phyloP scores from a whole-genome alignment of 257 asterid species.

The Rubia yunnanensis region DNA sequence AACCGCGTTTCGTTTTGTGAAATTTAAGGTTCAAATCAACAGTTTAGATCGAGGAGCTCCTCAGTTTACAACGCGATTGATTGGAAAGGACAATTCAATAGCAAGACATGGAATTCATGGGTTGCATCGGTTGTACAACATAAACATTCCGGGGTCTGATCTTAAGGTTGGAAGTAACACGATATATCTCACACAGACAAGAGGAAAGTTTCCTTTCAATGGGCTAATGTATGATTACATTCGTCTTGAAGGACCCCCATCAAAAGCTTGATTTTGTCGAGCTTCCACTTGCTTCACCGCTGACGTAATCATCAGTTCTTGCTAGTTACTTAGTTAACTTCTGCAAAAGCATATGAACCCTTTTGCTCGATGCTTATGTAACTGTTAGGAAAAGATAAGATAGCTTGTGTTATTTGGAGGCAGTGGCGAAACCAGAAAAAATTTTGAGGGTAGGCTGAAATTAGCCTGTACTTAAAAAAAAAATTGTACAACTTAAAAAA shows the following conservation, averaged over 20 bases:
- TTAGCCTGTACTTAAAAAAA: too few relatives aligned
- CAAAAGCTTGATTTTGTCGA: not conserved
- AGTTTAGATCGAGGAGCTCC: constrained; percentile 21
- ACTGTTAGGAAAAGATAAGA: too few relatives aligned
- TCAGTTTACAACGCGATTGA: constrained; percentile 39
- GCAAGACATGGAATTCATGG: constrained; percentile 94
- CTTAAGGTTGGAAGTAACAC: constrained; percentile 28
- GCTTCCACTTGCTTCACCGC: too few relatives aligned
- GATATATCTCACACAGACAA: constrained; percentile 43
- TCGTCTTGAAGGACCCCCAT: constrained; percentile 59
- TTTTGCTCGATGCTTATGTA: too few relatives aligned
- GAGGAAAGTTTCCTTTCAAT: constrained; percentile 52
- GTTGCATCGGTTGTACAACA: constrained; percentile 41
- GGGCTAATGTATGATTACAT: constrained; percentile 88
- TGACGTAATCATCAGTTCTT: too few relatives aligned
- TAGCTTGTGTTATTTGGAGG: too few relatives aligned
- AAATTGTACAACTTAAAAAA: too few relatives aligned
- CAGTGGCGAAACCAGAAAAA: too few relatives aligned
- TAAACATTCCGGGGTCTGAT: constrained; percentile 28
- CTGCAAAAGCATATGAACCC: too few relatives aligned
- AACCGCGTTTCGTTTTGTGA: not conserved
- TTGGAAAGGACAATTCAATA: constrained; percentile 68
- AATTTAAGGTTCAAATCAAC: constrained; percentile 43
- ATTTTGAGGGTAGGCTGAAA: too few relatives aligned
- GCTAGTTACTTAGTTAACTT: too few relatives aligned